Conservation (phyloP, 257 asterid genomes). For the Penstemon newberryi region DNA sequence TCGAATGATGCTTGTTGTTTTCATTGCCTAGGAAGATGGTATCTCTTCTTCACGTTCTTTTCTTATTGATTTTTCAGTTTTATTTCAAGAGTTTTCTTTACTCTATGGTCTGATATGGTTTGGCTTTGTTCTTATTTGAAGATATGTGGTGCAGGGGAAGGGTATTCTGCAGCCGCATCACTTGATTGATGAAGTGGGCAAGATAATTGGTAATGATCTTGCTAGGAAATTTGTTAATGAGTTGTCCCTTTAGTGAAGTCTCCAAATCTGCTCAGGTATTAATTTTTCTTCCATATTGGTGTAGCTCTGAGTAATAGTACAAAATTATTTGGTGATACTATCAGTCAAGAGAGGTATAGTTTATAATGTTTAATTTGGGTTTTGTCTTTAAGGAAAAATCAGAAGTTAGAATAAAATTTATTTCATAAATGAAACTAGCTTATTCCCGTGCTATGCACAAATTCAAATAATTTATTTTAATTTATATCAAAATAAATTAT, state of each 20-base stretch:
- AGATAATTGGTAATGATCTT: conserved; percentile 47
- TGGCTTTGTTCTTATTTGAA: conserved; percentile 27
- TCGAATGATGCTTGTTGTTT: no score
- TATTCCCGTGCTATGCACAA: no score
- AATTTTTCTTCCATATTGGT: no score
- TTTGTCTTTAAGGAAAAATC: neutral
- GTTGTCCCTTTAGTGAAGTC: conserved; percentile 82
- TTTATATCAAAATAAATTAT: no score
- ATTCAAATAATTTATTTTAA: no score
- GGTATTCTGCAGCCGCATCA: conserved; percentile 86
- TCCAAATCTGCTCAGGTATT: conserved; percentile 69
- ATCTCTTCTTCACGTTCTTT: no score
- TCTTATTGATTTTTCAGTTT: no score
- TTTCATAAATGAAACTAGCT: conserved; percentile 3
- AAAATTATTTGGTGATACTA: no score
- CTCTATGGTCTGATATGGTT: neutral
- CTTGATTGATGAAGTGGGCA: conserved; percentile 82
- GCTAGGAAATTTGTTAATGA: conserved; percentile 51
- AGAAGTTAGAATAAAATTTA: neutral
- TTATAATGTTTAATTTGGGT: conserved; percentile 6
- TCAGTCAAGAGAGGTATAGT: no score
- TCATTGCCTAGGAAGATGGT: no score
- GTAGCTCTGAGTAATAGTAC: no score
- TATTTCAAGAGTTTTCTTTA: neutral
- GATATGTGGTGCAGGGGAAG: conserved; percentile 96